Conservation (phyloP, 2,329 filamentous ascomycete genomes). For the Pleomassaria siparia region DNA sequence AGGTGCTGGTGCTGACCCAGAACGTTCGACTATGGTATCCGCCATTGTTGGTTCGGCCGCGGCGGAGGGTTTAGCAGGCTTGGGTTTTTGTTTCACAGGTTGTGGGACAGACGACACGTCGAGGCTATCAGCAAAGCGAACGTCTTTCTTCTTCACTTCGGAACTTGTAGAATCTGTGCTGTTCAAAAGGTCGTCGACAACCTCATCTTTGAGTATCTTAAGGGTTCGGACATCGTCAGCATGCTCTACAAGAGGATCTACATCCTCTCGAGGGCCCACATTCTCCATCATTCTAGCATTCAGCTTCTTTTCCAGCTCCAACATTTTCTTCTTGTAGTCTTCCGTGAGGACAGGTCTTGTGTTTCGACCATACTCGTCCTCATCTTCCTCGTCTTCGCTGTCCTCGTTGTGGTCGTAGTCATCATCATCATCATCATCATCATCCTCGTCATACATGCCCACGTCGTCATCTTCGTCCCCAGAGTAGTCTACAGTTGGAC, state of each 20-base stretch:
- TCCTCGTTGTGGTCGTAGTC: slow-evolving; percentile 46
- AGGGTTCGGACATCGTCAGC: slow-evolving; percentile 62
- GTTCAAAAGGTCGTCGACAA: slow-evolving; percentile 30
- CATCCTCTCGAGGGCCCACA: slow-evolving; percentile 52
- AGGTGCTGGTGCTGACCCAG: slow-evolving; percentile 12
- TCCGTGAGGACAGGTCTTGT: slow-evolving; percentile 68
- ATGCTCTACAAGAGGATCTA: slow-evolving; percentile 44
- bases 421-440: slow-evolving; percentile 47
- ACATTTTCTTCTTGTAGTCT: slow-evolving; percentile 80
- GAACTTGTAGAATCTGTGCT: slow-evolving; percentile 11
- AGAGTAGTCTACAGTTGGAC: slow-evolving; percentile 56
- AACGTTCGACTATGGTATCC: slow-evolving; percentile 39
- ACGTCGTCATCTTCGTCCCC: slow-evolving; percentile 49
- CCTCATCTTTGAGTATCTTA: slow-evolving; percentile 45
- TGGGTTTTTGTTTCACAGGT: slow-evolving; percentile 23
- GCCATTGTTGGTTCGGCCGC: slow-evolving; percentile 31
- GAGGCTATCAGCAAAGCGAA: slow-evolving; percentile 75
- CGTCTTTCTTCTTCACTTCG: slow-evolving; percentile 61
- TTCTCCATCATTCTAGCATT: slow-evolving; percentile 60
- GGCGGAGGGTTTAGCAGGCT: slow-evolving; percentile 1
- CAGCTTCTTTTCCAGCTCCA: slow-evolving; percentile 79
- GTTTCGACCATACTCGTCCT: slow-evolving; percentile 76
- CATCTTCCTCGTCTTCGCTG: slow-evolving; percentile 61
- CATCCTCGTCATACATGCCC: slow-evolving; percentile 52
- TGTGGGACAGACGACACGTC: slow-evolving; percentile 63